Conservation (phyloP, 2,329 filamentous ascomycete genomes). For the Apiospora kogelbergensis region DNA sequence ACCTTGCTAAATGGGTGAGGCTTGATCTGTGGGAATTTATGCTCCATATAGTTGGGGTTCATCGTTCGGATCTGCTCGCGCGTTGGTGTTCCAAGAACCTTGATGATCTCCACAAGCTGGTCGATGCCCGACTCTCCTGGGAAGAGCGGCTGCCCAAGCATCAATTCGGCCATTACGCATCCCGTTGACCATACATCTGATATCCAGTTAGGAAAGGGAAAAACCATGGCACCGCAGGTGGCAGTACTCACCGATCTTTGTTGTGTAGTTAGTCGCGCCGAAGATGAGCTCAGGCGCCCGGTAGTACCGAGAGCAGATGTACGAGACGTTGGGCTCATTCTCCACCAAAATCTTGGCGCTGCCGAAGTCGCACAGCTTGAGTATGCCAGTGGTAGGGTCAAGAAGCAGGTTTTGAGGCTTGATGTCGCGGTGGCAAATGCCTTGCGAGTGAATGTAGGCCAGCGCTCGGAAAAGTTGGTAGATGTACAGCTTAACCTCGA, state of each 20-base stretch:
- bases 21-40: conserved; percentile 99
- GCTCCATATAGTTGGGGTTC: conserved; percentile 99
- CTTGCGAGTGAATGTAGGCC: conserved; percentile 98
- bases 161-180: conserved; percentile 98
- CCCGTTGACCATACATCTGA: conserved; percentile 98
- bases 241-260: conserved; percentile 84
- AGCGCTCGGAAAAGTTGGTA: conserved; percentile 98
- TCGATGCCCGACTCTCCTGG: conserved; percentile 98
- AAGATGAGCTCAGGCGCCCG: conserved; percentile 97
- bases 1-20: conserved; percentile 99
- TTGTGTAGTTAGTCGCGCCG: conserved; percentile 98
- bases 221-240: conserved; percentile 10
- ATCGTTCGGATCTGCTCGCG: conserved; percentile 98
- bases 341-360: conserved; percentile 98
- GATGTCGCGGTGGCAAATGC: conserved; percentile 98
- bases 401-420: conserved; percentile 97
- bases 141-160: conserved; percentile 97
- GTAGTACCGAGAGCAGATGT: conserved; percentile 99
- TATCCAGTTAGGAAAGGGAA: conserved; percentile 14
- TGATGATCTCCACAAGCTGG: conserved; percentile 98
- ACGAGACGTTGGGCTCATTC: conserved; percentile 98
- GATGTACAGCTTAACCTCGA: conserved; percentile 99
- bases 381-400: conserved; percentile 84
- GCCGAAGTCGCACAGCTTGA: conserved; percentile 98
- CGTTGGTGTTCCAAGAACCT: conserved; percentile 94